A percentile compares a stretch with the other conserved stretches of the same genome.
phyloP scores from a whole-genome alignment of 805 yeast species.

The Pichia kluyveri region DNA sequence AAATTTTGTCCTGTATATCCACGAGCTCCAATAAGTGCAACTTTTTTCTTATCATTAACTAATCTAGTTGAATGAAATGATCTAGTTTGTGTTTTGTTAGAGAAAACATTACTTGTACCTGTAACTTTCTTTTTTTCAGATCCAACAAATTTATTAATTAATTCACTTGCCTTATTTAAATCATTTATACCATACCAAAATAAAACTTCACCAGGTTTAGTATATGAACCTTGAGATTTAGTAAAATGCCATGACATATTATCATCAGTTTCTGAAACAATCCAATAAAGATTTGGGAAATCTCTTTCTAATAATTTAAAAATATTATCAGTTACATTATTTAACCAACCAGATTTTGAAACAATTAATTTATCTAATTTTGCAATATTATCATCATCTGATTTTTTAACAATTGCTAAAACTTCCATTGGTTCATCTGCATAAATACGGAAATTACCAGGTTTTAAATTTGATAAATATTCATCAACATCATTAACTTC shows the following conservation, averaged over 20 bases:
- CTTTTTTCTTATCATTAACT: slow-evolving; percentile 28
- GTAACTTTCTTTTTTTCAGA: no score
- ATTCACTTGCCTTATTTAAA: slow-evolving; percentile 48
- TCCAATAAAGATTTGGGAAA: slow-evolving; percentile 72
- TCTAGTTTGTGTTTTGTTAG: slow-evolving; percentile 28
- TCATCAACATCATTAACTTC: slow-evolving; percentile 75
- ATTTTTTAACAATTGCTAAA: slow-evolving; percentile 67
- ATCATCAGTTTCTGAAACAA: slow-evolving; percentile 80
- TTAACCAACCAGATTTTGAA: slow-evolving; percentile 90
- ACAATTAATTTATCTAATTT: slow-evolving; percentile 79
- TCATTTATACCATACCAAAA: slow-evolving; percentile 90
- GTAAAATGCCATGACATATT: slow-evolving; percentile 88
- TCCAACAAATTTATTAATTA: slow-evolving; percentile 45
- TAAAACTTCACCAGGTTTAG: slow-evolving; percentile 78
- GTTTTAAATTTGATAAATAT: slow-evolving; percentile 57
- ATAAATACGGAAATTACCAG: slow-evolving; percentile 57
- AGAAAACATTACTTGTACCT: slow-evolving; percentile 43
- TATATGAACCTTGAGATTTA: slow-evolving; percentile 89
- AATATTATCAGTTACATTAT: slow-evolving; percentile 91
- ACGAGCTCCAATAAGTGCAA: slow-evolving; percentile 96
- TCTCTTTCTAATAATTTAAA: slow-evolving; percentile 77
- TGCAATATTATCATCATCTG: slow-evolving; percentile 38
- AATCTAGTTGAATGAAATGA: slow-evolving; percentile 18
- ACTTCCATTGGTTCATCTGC: slow-evolving; percentile 97
- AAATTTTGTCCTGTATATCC: slow-evolving; percentile 95